These are phyloP conservation scores for Mariannaea sp. DNA, from an alignment of 2,329 filamentous ascomycete species.

Conservation along the genomic window DNA sequence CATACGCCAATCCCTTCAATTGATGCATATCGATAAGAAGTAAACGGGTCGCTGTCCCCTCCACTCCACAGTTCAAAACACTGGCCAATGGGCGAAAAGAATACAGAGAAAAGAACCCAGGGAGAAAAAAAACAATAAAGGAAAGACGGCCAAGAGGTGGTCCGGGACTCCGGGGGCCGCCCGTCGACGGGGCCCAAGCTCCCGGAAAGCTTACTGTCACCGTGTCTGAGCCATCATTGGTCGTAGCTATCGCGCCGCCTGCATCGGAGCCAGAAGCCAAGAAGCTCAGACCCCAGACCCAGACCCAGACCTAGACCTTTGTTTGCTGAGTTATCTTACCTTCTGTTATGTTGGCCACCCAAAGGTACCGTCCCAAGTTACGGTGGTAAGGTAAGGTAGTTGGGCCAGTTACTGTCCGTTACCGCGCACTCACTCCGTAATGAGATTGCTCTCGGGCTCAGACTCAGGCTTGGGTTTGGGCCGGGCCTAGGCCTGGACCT, in stretches of 20 bases:
- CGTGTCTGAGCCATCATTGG: slow-evolving; percentile 32
- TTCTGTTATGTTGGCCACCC: not conserved
- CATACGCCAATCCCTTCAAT: slow-evolving; percentile 31
- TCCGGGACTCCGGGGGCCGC: slow-evolving; percentile 14
- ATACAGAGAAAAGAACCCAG: too few relatives aligned
- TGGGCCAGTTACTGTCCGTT: not conserved
- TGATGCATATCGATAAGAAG: slow-evolving; percentile 29
- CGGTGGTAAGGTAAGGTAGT: not conserved
- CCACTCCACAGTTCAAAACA: slow-evolving; percentile 21
- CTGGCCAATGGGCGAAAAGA: not conserved
- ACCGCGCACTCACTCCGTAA: not conserved
- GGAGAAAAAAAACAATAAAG: too few relatives aligned
- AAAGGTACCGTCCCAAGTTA: not conserved
- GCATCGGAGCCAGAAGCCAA: slow-evolving; percentile 2
- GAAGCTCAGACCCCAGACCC: too few relatives aligned
- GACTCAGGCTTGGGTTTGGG: too few relatives aligned
- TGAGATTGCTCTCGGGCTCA: too few relatives aligned
- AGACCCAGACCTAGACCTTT: too few relatives aligned
- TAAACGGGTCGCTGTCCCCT: slow-evolving; percentile 8
- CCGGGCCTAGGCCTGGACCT: too few relatives aligned
- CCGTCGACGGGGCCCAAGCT: slow-evolving; percentile 40
- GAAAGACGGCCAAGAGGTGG: not conserved
- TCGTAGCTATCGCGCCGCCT: slow-evolving; percentile 9
- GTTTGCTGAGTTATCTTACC: too few relatives aligned
- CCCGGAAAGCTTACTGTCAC: slow-evolving; percentile 36